Evolutionary conservation across 2,329 filamentous ascomycete genomes (phyloP), one percentile per base, ranked within the genome.

Genomic region (Akanthomyces uredinophilus): DNA sequence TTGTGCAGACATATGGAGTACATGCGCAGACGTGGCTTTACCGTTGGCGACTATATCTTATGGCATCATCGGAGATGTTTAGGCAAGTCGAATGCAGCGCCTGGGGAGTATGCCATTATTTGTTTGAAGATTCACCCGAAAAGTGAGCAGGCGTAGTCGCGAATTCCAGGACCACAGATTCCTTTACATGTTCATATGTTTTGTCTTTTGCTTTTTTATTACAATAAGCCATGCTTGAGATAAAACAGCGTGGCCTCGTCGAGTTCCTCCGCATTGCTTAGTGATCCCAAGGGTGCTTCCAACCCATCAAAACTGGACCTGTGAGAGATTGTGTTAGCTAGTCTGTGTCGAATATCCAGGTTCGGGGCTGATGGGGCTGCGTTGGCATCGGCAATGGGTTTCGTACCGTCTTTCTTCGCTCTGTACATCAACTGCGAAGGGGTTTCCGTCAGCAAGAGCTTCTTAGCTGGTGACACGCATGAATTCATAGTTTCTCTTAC

Each of bases 261-360:
- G 13, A 20, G 7, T 49, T 52, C 24, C 27, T 24, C 14, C 41
- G 2, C 44, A 20, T 56, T 66, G 63, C 77, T 83, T 81, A 96
- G 79, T 96, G 92, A 69, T 97, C 93, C 92, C 92, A 97, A 67
- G 92, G 95, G 78, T 98, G 95, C 81, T 92, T 97, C 89, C 87
- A 92, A 75, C 95, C 95, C 70, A 99, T 75, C 66, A 98, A 80
- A 60, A 87, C 94, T 27, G 94, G 83, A 61, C 85, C 85, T 87
- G 65, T 37, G 51, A 18, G 61, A 53, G 6, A 2, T 20, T 11
- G 35, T 11, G 37, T 62, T 63, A 62, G 60, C 55, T 18, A 27
- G 20, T 13, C 18, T n/a, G 20, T 16, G 44, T 16, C 5, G 13
- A 10, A 2, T 7, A 13, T n/a, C 22, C 5, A 20, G 4, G 20